Evolutionary conservation across 306 rosid species (phyloP).

Genomic region (Quercus suber): DNA sequence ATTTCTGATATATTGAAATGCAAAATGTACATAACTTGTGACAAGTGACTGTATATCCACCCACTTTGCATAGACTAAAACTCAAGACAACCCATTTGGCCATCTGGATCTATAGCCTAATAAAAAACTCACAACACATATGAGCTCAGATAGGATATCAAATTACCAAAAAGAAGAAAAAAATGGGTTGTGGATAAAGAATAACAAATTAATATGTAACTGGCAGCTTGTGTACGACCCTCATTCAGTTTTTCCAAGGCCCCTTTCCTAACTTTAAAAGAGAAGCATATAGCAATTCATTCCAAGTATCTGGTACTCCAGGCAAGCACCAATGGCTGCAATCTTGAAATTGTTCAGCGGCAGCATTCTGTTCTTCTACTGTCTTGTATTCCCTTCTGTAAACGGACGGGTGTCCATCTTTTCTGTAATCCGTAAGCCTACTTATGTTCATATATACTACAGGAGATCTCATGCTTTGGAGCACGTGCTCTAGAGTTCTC

Average conservation of each 20-base stretch:
- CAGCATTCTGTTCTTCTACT: conserved; percentile 21
- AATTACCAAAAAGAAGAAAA: background rate
- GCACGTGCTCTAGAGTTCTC: conserved; percentile 71
- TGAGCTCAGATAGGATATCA: background rate
- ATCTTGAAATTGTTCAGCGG: conserved; percentile 47
- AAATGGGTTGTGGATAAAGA: background rate
- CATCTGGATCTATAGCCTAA: background rate
- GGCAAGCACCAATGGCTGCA: conserved; percentile 75
- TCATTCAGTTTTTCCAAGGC: conserved; percentile 14
- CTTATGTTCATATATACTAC: conserved; percentile 75
- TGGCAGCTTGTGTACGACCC: background rate
- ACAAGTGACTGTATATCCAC: too few relatives aligned
- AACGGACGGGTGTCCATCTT: conserved; percentile 89
- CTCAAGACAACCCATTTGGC: background rate
- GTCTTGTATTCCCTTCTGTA: conserved; percentile 52
- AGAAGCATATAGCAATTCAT: conserved; percentile 49
- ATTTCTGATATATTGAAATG: background rate
- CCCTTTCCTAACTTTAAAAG: conserved; percentile 31
- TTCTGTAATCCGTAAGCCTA: conserved; percentile 81
- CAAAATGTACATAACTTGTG: background rate
- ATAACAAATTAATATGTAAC: background rate
- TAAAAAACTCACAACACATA: background rate
- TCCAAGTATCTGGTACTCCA: conserved; percentile 72
- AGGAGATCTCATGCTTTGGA: conserved; percentile 67
- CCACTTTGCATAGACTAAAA: background rate